phyloP scores from a whole-genome alignment of 2,329 filamentous ascomycete species.

The Botryotinia convoluta region DNA sequence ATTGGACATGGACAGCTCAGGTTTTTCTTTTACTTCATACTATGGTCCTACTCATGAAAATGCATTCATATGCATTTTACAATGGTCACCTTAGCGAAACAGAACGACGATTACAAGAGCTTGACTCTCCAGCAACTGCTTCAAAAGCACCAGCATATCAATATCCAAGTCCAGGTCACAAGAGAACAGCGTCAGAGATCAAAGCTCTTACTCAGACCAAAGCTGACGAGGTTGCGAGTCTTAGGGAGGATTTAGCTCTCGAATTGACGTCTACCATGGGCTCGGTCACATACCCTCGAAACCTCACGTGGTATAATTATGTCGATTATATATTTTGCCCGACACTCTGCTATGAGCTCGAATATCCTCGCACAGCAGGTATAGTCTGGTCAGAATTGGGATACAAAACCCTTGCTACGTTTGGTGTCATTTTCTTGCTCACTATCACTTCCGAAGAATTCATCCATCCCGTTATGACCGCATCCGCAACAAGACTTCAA shows the following conservation, averaged over 20 bases:
- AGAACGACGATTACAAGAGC: constrained; percentile 71
- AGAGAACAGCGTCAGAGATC: constrained; percentile 24
- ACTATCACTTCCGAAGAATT: constrained; percentile 92
- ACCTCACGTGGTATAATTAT: constrained; percentile 81
- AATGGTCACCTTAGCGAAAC: constrained; percentile 93
- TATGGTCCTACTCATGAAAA: constrained; percentile 94
- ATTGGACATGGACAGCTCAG: constrained; percentile 97
- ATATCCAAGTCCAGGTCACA: constrained; percentile 55
- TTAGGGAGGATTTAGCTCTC: constrained; percentile 83
- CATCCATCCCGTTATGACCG: constrained; percentile 82
- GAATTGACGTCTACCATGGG: constrained; percentile 91
- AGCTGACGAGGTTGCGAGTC: constrained; percentile 48
- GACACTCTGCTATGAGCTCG: constrained; percentile 94
- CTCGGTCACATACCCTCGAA: constrained; percentile 83
- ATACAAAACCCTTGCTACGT: constrained; percentile 83
- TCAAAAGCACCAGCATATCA: constrained; percentile 70
- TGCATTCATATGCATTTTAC: constrained; percentile 98
- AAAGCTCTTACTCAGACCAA: constrained; percentile 33
- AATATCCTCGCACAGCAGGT: constrained; percentile 79
- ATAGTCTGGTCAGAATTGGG: constrained; percentile 79
- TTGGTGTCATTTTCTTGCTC: constrained; percentile 93
- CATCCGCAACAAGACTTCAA: constrained; percentile 59
- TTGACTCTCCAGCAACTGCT: constrained; percentile 73
- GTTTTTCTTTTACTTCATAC: constrained; percentile 92
- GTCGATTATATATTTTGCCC: constrained; percentile 86